Conservation (phyloP, 2,329 filamentous ascomycete species). For the Gnomoniopsis sp. region DNA sequence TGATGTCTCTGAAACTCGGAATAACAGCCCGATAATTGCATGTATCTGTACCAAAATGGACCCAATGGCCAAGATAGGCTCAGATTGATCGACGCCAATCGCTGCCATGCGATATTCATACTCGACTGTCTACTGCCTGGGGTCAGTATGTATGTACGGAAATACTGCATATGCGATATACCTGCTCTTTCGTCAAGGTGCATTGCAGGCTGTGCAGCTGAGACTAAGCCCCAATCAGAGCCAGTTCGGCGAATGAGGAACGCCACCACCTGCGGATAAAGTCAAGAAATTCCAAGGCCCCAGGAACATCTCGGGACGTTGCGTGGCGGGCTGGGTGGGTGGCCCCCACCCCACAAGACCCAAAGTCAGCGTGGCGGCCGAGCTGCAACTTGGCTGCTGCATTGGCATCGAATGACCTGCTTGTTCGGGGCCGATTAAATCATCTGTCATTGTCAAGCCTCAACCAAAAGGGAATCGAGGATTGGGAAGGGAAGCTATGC, state of each 20-base stretch:
- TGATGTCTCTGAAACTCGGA: neutral
- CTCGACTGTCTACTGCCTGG: no score
- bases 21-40: constrained; percentile 1
- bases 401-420: neutral
- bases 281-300: neutral
- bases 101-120: neutral
- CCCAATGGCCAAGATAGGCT: neutral
- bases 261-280: neutral
- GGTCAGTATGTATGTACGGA: no score
- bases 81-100: no score
- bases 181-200: no score
- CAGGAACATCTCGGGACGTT: neutral
- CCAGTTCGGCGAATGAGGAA: neutral
- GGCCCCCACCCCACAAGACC: no score
- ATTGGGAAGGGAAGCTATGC: no score
- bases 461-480: no score
- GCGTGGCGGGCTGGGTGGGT: no score
- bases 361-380: no score
- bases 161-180: no score
- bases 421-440: neutral
- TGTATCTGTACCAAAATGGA: neutral
- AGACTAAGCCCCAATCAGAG: neutral
- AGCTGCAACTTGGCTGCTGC: no score
- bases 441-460: no score
- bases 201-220: neutral